Evolutionary conservation across 2,329 filamentous ascomycete genomes (phyloP).

Genomic region (Exophiala lecanii-corni): DNA sequence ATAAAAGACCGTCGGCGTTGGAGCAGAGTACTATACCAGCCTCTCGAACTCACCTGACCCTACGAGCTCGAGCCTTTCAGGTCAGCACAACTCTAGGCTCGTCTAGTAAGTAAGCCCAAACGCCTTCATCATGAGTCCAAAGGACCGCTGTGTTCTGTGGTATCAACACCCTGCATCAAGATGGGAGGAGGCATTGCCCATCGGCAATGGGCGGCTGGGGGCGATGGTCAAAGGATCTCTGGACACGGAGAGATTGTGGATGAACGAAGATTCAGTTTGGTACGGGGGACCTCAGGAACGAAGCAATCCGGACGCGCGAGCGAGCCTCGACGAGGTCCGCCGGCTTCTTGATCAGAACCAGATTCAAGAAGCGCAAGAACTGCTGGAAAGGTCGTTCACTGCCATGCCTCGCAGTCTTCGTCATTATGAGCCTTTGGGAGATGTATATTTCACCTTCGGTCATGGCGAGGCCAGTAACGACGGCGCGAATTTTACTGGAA

Average conservation of each 20-base stretch:
- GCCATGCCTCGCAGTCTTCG: conserved; percentile 25
- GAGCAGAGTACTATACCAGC: too few species aligned
- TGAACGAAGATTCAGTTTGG: conserved; percentile 29
- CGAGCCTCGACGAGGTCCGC: not conserved
- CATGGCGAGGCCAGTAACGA: too few species aligned
- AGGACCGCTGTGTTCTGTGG: too few species aligned
- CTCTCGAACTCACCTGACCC: too few species aligned
- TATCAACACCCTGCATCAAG: conserved; percentile 28
- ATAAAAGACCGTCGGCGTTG: too few species aligned
- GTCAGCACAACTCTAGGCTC: too few species aligned
- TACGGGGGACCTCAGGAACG: conserved; percentile 18
- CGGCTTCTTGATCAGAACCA: not conserved
- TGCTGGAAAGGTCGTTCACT: not conserved
- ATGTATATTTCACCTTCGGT: conserved; percentile 37
- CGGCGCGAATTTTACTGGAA: too few species aligned
- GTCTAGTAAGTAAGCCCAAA: too few species aligned
- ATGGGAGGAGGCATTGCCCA: conserved; percentile 42
- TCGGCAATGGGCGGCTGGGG: conserved; percentile 47
- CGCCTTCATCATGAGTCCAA: too few species aligned
- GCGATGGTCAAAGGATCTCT: conserved; percentile 22
- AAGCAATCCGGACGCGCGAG: conserved; percentile 1
- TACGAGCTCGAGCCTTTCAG: too few species aligned
- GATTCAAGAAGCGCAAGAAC: conserved; percentile 1
- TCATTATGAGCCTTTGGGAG: conserved; percentile 45
- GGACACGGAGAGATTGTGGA: conserved; percentile 19